Evolutionary conservation across 441 rosid species (phyloP).

Genomic region (Gossypium lobatum): DNA sequence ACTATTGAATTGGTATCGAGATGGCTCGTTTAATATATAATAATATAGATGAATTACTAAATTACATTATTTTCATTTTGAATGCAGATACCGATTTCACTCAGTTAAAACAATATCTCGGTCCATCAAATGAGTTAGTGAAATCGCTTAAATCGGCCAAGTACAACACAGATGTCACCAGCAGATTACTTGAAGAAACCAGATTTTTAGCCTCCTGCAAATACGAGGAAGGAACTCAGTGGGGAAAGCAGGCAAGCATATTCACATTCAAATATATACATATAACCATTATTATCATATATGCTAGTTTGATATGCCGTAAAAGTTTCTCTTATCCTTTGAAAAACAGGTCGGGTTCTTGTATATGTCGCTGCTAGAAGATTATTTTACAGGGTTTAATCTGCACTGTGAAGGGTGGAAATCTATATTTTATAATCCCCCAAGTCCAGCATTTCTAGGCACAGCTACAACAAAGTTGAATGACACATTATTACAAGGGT

Average conservation of each 20-base stretch:
- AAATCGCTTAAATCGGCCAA: constrained; percentile 13
- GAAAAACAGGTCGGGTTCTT: constrained; percentile 24
- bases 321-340: neutral
- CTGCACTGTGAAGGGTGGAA: constrained; percentile 32
- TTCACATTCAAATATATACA: neutral
- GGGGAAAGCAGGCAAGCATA: constrained; percentile 28
- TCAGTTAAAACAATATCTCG: constrained; percentile 24
- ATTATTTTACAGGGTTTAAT: constrained; percentile 24
- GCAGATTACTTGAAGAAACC: constrained; percentile 23
- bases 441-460: constrained; percentile 30
- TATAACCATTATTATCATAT: neutral
- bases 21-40: too few species aligned
- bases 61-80: neutral
- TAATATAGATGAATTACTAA: too few species aligned
- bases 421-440: constrained; percentile 21
- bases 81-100: constrained; percentile 16
- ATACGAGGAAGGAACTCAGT: constrained; percentile 20
- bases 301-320: neutral
- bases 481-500: constrained; percentile 29
- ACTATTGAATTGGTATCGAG: too few species aligned
- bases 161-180: neutral
- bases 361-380: constrained; percentile 23
- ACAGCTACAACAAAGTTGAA: constrained; percentile 24
- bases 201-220: constrained; percentile 22
- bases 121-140: constrained; percentile 29